Evolutionary conservation across 108 stramenopile species (phyloP).

Genomic region (Schizochytrium sp.): DNA sequence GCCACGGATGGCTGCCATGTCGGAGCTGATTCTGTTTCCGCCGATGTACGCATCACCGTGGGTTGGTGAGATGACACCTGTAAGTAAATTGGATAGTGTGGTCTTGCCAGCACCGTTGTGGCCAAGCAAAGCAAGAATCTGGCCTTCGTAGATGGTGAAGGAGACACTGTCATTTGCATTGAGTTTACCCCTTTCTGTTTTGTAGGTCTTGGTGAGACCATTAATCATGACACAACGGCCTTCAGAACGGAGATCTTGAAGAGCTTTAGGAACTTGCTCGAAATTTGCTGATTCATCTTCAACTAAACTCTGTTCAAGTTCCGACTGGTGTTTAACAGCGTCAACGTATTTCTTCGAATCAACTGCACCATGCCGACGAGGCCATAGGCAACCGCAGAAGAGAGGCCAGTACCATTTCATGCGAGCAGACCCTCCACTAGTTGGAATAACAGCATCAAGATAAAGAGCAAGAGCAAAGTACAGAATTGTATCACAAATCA

Average conservation of each 20-base stretch:
- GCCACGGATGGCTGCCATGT: slow-evolving; percentile 51
- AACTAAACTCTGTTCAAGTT: not conserved
- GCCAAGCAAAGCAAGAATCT: slow-evolving; percentile 76
- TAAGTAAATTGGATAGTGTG: slow-evolving; percentile 64
- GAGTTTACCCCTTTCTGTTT: not conserved
- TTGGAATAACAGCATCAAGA: slow-evolving; percentile 64
- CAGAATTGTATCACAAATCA: slow-evolving; percentile 60
- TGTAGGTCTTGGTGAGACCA: not conserved
- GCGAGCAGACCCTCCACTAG: not conserved
- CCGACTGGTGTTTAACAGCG: not conserved
- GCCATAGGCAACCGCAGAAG: slow-evolving; percentile 5
- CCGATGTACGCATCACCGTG: slow-evolving; percentile 68
- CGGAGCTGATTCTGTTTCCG: slow-evolving; percentile 40
- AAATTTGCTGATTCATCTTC: not conserved
- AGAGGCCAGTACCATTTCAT: slow-evolving; percentile 40
- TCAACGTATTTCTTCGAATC: not conserved
- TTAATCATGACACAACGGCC: slow-evolving; percentile 1
- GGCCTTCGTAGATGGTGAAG: slow-evolving; percentile 64
- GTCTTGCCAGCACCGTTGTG: slow-evolving; percentile 78
- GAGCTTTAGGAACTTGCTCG: not conserved
- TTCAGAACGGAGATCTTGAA: slow-evolving; percentile 36
- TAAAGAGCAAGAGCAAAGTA: slow-evolving; percentile 67
- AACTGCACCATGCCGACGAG: not conserved
- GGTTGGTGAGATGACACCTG: slow-evolving; percentile 54
- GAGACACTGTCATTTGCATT: slow-evolving; percentile 57